phyloP scores from a whole-genome alignment of 75 land plant genomes.

The Sequoia sempervirens region DNA sequence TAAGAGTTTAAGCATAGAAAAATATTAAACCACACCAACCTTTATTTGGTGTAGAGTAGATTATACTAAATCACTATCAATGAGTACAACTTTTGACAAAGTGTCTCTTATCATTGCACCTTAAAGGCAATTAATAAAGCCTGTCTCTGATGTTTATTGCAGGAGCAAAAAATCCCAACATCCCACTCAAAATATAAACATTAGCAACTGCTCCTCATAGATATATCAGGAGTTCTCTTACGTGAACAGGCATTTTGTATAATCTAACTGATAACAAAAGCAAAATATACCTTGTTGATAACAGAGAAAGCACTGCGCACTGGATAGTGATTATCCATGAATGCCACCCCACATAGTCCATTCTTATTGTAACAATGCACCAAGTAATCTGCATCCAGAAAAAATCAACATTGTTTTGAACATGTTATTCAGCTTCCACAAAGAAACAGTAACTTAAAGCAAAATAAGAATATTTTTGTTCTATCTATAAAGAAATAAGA shows the following conservation, averaged over 20 bases:
- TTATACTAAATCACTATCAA: not conserved
- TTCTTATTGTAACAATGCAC: conserved; percentile 86
- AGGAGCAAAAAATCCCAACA: not conserved
- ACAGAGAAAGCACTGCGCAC: conserved; percentile 90
- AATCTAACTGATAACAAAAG: not conserved
- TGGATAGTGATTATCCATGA: conserved; percentile 89
- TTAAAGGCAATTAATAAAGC: not conserved
- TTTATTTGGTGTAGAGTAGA: not conserved
- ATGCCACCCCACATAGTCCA: conserved; percentile 77
- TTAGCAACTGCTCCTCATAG: not conserved
- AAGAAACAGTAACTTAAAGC: not conserved
- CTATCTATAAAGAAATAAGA: not conserved
- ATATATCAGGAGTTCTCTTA: not conserved
- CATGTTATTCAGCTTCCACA: not conserved
- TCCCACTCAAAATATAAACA: not conserved
- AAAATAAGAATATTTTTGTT: not conserved
- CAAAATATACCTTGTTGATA: conserved; percentile 66
- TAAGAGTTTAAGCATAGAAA: not conserved
- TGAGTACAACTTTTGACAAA: not conserved
- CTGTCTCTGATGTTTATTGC: not conserved
- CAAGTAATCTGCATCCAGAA: conserved; percentile 64
- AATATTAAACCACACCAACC: not conserved
- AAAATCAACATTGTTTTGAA: not conserved
- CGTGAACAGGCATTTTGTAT: not conserved
- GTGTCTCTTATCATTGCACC: not conserved